Evolutionary conservation across 208 protist species (phyloP).

Genomic region (Acanthamoeba polyphaga): DNA sequence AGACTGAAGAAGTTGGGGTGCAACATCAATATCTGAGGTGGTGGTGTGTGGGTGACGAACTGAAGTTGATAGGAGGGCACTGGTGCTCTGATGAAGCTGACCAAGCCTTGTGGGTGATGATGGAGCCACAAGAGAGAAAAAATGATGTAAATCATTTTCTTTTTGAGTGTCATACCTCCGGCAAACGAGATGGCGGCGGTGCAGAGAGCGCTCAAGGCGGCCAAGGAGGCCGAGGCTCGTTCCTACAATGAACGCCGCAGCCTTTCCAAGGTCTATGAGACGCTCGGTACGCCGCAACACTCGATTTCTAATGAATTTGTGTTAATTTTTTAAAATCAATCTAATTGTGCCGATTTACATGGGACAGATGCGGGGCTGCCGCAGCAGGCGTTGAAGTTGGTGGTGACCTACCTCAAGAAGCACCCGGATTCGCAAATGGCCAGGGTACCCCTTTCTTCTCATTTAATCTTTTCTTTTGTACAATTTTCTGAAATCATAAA

Average conservation of each 20-base stretch:
- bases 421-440: constrained; percentile 50
- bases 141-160: neutral
- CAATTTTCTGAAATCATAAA: neutral
- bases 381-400: constrained; percentile 47
- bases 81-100: too few species aligned
- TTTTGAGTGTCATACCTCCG: neutral
- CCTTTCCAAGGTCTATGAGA: neutral
- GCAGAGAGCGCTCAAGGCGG: neutral
- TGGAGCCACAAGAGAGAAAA: too few species aligned
- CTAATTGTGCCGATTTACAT: neutral
- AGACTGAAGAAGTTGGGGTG: too few species aligned
- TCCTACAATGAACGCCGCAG: neutral
- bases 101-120: too few species aligned
- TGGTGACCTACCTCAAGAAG: constrained; percentile 71
- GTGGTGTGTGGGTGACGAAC: too few species aligned
- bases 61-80: too few species aligned
- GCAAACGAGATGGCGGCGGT: neutral
- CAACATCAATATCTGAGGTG: too few species aligned
- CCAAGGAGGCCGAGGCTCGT: constrained; percentile 56
- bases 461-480: neutral
- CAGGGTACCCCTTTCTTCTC: neutral
- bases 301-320: too few species aligned
- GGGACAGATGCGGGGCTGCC: constrained; percentile 47
- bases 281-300: neutral
- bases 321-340: too few species aligned